Evolutionary conservation across 1,284 basidiomycete genomes (phyloP).

Genomic region (Gomphus sp.): DNA sequence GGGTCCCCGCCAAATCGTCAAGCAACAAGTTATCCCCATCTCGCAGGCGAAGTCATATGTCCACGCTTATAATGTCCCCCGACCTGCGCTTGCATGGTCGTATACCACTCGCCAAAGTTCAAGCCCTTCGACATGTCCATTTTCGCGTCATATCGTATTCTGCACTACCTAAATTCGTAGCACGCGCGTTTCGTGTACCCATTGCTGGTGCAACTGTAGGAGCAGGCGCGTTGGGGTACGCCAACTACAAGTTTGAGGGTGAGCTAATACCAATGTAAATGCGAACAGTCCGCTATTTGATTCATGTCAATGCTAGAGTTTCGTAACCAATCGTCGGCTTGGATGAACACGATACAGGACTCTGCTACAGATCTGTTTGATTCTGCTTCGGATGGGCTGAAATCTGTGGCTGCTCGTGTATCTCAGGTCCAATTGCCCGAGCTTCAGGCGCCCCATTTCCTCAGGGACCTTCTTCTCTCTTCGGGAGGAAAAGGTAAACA

Average conservation of each 20-base stretch:
- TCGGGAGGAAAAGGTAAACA: conserved; percentile 23
- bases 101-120: neutral
- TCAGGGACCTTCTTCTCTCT: conserved; percentile 56
- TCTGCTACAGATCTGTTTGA: conserved; percentile 58
- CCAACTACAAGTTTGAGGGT: conserved; percentile 93
- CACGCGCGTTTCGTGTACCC: conserved; percentile 77
- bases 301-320: conserved; percentile 39
- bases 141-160: conserved; percentile 74
- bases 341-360: conserved; percentile 58
- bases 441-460: conserved; percentile 61
- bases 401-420: conserved; percentile 45
- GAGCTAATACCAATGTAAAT: conserved; percentile 18
- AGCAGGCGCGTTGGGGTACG: conserved; percentile 85
- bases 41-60: conserved; percentile 8
- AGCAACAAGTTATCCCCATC: neutral
- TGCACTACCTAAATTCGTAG: conserved; percentile 75
- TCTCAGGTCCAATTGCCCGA: conserved; percentile 56
- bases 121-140: conserved; percentile 51
- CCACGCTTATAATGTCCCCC: conserved; percentile 5
- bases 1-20: neutral
- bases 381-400: conserved; percentile 56
- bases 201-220: conserved; percentile 80
- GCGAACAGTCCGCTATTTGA: neutral
- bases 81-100: neutral
- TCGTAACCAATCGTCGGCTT: conserved; percentile 53